Evolutionary conservation across 768 basidiomycete species (phyloP), one percentile per base, ranked within the genome.

Genomic region (Austroboletus festivus): DNA sequence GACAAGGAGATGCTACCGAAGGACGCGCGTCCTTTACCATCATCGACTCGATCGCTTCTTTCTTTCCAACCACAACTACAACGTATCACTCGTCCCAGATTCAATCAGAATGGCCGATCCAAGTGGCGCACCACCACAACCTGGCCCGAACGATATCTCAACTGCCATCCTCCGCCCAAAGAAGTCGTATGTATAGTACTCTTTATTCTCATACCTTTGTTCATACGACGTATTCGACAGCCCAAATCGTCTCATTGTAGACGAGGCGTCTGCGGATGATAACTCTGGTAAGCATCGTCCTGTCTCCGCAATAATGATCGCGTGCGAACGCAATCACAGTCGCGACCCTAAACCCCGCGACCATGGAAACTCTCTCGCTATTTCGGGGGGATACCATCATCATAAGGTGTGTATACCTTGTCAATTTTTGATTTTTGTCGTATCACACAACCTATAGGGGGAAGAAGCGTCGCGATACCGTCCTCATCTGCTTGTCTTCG

Each of bases 321-420:
- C 47, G 4, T 52, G 50, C 8, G 42, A 59, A 38, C 15, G 20
- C 39, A 37, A 43, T 43, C 20, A 23, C 58, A 87, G 95, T 97
- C 58, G 95, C 93, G 48, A 95, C 92, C 22, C 76, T 97, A 33
- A 92, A 95, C 75, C 94, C 96, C 41, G 85, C 85, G 34, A 99
- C 95, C 31, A 97, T 98, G 94, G 96, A 98, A 73, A 66, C 77
- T 9, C 82, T 99, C 44, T 83, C 84, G 52, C 81, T 99, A 51
- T 99, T 98, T 81, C 82, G 94, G 47, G 96, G 96, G 18, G 96
- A 99, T 68, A 98, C 95, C 15, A 86, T 96, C 67, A 93, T 95
- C 56, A 81, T 93, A 55, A 80, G 90, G 93, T 94, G 62, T 50
- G 75, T 63, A n/a, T 42, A 28, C 20, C 26, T 5, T 12, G 0